Evolutionary conservation across 179 eudicot genomes (phyloP).

Genomic region (Pouteria campechiana): DNA sequence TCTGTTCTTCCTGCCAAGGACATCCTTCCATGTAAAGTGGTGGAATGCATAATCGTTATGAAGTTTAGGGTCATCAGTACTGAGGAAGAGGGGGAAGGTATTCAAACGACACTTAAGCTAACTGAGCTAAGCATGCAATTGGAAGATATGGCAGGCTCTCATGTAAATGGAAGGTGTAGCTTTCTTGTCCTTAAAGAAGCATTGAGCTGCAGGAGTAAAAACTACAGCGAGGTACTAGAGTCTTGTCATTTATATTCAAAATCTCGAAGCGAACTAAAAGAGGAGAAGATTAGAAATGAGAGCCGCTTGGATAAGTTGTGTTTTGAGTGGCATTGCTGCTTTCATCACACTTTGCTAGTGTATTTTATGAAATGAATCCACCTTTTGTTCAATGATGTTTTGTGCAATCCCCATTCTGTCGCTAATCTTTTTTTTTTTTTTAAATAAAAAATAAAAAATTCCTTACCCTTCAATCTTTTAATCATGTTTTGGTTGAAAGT

Average conservation of each 20-base stretch:
- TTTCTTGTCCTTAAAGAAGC: conserved; percentile 76
- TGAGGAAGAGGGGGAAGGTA: conserved; percentile 13
- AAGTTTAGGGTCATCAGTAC: conserved; percentile 40
- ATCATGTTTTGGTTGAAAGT: no score
- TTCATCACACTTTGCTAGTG: conserved; percentile 53
- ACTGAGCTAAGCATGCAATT: conserved; percentile 79
- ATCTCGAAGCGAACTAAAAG: conserved; percentile 53
- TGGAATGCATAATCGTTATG: conserved; percentile 61
- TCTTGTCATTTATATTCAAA: conserved; percentile 56
- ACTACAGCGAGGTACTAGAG: conserved; percentile 56
- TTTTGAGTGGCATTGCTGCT: conserved; percentile 56
- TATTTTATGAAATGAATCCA: conserved; percentile 32
- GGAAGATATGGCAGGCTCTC: conserved; percentile 86
- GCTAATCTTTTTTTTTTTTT: no score
- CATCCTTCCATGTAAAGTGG: conserved; percentile 60
- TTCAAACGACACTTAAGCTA: conserved; percentile 39
- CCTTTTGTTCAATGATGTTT: no score
- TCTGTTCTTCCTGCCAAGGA: conserved; percentile 82
- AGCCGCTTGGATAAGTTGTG: conserved; percentile 61
- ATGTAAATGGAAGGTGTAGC: conserved; percentile 73
- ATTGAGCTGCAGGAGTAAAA: conserved; percentile 62
- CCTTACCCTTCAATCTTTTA: no score
- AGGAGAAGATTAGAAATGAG: conserved; percentile 79
- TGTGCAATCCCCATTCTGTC: no score
- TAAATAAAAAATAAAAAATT: no score